Evolutionary conservation across 2,329 filamentous ascomycete species (phyloP), one percentile per base, ranked within the genome.

Genomic region (Dendryphion nanum): DNA sequence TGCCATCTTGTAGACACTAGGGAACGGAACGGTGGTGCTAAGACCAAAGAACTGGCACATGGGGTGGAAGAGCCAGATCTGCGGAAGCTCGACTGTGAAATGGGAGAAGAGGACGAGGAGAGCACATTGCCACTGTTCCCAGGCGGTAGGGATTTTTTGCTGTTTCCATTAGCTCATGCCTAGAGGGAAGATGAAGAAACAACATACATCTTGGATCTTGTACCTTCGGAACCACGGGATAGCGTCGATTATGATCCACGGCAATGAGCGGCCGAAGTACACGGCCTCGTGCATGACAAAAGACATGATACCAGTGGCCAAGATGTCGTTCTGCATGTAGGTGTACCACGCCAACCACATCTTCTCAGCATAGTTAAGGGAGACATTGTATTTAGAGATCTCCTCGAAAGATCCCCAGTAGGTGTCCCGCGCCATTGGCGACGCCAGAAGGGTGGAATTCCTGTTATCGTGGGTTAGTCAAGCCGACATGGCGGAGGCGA

Each of bases 41-140:
- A 98, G 85, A 57, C 93, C 93, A 65, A 89, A 90, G 71, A 82
- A 95, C 64, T 90, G 88, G 41, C 91, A 91, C 75, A 96, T 81
- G 19, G 93, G 93, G 75, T 98, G 93, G 79, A 98, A 98, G 57
- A 97, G 80, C 91, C 91, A 97, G 68, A 97, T 97, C 71, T 97
- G 93, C 45, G 93, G 93, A 24, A 98, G 81, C 71, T 98, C 93
- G 67, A 96, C 93, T 51, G 93, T 97, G 71, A 97, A 95, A 70
- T 98, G 93, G 66, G 84, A 90, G 59, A 97, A 75, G 50, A 98
- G 85, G 48, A 98, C 93, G 51, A 96, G 83, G 66, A 82, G 83
- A 43, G 93, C 90, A 73, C 93, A 98, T 61, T 90, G 81, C 82
- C 88, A 95, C 71, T 98, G 93, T 69, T 98, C 93, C 63, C 82